Evolutionary conservation across 306 rosid genomes (phyloP).

Genomic region (Vigna angularis): DNA sequence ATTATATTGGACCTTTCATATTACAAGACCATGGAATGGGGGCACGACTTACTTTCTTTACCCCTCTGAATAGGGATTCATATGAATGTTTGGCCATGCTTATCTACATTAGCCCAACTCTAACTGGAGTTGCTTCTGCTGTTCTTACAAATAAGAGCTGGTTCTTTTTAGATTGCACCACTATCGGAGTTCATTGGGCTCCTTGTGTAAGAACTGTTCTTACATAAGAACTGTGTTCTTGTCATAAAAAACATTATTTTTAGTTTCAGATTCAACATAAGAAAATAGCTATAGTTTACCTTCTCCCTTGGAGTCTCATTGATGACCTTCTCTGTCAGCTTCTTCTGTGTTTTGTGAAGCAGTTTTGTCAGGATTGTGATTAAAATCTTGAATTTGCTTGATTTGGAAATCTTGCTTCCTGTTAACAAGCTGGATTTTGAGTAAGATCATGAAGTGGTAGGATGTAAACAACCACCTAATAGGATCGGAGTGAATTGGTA

Average conservation of each 20-base stretch:
- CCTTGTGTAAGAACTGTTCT: not conserved
- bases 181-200: not conserved
- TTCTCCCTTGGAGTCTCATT: not conserved
- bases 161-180: not conserved
- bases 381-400: not conserved
- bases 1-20: slow-evolving; percentile 16
- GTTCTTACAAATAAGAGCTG: not conserved
- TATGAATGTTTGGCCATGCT: not conserved
- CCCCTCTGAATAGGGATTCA: not conserved
- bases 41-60: slow-evolving; percentile 30
- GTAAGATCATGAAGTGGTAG: not conserved
- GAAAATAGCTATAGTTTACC: slow-evolving; percentile 3
- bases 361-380: not conserved
- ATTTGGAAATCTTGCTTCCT: not conserved
- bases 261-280: not conserved
- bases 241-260: not conserved
- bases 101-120: not conserved
- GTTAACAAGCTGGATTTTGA: not conserved
- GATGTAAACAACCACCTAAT: not conserved
- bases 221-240: not conserved
- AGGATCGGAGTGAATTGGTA: not conserved
- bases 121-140: not conserved
- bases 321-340: not conserved
- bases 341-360: not conserved
- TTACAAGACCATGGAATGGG: not conserved